A percentile compares a stretch with the other conserved stretches of the same genome.
These are phyloP conservation scores for Hypoxylon cercidicola DNA, from an alignment of 495 filamentous ascomycete genomes.

Conservation along the genomic window DNA sequence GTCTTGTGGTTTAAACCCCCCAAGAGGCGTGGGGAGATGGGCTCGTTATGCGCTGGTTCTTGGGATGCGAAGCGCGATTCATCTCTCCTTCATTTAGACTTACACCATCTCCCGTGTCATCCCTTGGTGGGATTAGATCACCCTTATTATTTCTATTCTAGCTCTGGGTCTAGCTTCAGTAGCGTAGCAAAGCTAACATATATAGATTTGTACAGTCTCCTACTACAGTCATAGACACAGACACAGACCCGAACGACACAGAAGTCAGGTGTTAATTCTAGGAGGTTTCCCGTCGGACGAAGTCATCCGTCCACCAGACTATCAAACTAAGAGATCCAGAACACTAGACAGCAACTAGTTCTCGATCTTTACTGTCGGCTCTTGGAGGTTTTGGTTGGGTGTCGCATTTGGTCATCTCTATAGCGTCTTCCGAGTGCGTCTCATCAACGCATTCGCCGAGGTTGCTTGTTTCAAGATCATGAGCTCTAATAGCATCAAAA, in stretches of 20 bases:
- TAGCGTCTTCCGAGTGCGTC: conserved; percentile 23
- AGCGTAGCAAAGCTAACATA: conserved; percentile 26
- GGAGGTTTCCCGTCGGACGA: background rate
- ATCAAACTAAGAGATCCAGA: too few relatives aligned
- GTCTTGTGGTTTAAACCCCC: conserved; percentile 20
- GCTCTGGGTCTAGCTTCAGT: conserved; percentile 3
- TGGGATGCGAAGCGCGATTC: conserved; percentile 22
- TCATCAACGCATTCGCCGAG: conserved; percentile 20
- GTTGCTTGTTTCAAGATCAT: conserved; percentile 48
- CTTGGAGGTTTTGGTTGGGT: conserved; percentile 18
- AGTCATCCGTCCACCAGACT: too few relatives aligned
- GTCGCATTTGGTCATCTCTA: conserved; percentile 2
- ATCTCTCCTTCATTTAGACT: conserved; percentile 33
- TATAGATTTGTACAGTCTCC: conserved; percentile 27
- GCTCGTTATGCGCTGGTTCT: conserved; percentile 20
- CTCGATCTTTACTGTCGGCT: conserved; percentile 14
- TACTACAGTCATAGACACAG: conserved; percentile 17
- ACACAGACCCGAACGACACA: background rate
- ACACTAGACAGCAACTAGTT: too few relatives aligned
- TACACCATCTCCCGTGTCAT: conserved; percentile 24
- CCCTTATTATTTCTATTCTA: conserved; percentile 17
- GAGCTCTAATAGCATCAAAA: conserved; percentile 58
- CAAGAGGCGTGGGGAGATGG: conserved; percentile 31
- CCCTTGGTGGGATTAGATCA: conserved; percentile 23
- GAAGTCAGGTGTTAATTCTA: conserved; percentile 16